phyloP scores from a whole-genome alignment of 2,329 filamentous ascomycete genomes.

The Calonectria leucothoes region DNA sequence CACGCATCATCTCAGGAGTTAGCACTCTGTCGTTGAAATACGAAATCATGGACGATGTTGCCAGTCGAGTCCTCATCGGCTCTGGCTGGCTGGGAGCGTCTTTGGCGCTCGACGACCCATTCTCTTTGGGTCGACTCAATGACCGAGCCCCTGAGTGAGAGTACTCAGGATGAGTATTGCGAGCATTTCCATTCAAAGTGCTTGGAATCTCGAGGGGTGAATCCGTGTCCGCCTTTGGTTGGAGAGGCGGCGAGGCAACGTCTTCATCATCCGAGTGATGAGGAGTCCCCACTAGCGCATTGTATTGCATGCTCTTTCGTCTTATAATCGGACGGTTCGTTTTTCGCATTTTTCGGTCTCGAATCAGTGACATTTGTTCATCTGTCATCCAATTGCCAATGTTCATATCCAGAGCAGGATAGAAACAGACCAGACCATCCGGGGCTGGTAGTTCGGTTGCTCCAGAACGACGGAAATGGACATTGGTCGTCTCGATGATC shows the following conservation, averaged over 20 bases:
- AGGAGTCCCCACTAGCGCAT: slow-evolving; percentile 84
- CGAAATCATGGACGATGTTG: slow-evolving; percentile 96
- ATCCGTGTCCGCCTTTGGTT: slow-evolving; percentile 14
- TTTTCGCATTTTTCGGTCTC: slow-evolving; percentile 81
- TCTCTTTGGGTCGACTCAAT: slow-evolving; percentile 37
- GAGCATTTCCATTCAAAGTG: slow-evolving; percentile 26
- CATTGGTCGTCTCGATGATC: slow-evolving; percentile 81
- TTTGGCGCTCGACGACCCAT: slow-evolving; percentile 28
- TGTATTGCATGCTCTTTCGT: slow-evolving; percentile 90
- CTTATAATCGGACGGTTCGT: slow-evolving; percentile 83
- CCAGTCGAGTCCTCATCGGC: slow-evolving; percentile 83
- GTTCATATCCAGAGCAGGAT: slow-evolving; percentile 94
- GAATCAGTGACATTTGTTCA: slow-evolving; percentile 94
- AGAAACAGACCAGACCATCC: slow-evolving; percentile 85
- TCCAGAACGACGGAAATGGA: slow-evolving; percentile 44
- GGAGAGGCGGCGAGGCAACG: slow-evolving; percentile 47
- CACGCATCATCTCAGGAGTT: slow-evolving; percentile 97
- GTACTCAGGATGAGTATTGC: slow-evolving; percentile 60
- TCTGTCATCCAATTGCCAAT: slow-evolving; percentile 99
- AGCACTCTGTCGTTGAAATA: slow-evolving; percentile 97
- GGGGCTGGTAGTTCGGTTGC: slow-evolving; percentile 75
- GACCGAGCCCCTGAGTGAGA: slow-evolving; percentile 58
- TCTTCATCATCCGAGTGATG: slow-evolving; percentile 82
- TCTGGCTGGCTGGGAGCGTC: slow-evolving; percentile 63
- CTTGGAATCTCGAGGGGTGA: slow-evolving; percentile 22